phyloP scores from a whole-genome alignment of 495 filamentous ascomycete genomes.

The Talaromyces nanjingensis region DNA sequence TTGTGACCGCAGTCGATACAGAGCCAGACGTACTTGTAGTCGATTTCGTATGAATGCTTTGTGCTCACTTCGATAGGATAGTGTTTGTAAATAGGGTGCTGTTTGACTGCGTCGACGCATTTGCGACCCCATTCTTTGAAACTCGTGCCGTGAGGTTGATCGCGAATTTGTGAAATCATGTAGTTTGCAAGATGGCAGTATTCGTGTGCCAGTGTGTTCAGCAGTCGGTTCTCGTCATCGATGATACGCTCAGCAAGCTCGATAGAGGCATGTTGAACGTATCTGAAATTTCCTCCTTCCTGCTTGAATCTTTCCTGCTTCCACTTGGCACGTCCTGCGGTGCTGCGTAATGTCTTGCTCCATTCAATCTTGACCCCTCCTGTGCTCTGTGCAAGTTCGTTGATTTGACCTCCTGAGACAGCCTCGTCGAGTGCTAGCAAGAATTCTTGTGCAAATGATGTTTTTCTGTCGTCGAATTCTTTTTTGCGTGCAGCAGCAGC shows the following conservation, averaged over 20 bases:
- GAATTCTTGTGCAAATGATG: constrained; percentile 60
- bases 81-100: constrained; percentile 32
- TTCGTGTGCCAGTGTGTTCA: constrained; percentile 87
- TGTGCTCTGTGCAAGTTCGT: constrained; percentile 49
- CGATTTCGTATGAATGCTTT: constrained; percentile 79
- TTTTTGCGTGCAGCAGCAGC: constrained; percentile 43
- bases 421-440: constrained; percentile 63
- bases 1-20: constrained; percentile 61
- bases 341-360: constrained; percentile 79
- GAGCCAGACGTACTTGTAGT: constrained; percentile 83
- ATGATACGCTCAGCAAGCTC: constrained; percentile 87
- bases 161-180: constrained; percentile 62
- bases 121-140: constrained; percentile 67
- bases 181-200: constrained; percentile 91
- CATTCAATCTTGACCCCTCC: constrained; percentile 77
- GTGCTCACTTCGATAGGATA: constrained; percentile 70
- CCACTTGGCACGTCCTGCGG: constrained; percentile 85
- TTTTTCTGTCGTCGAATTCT: constrained; percentile 61
- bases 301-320: constrained; percentile 46
- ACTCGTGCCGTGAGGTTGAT: constrained; percentile 70
- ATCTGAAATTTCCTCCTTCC: background rate
- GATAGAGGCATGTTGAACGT: constrained; percentile 63
- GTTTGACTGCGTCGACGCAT: constrained; percentile 36
- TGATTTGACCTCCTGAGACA: constrained; percentile 58
- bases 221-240: constrained; percentile 63